Evolutionary conservation across 495 filamentous ascomycete genomes (phyloP), one percentile per base, ranked within the genome.

Genomic region (Penicillium samsonianum): DNA sequence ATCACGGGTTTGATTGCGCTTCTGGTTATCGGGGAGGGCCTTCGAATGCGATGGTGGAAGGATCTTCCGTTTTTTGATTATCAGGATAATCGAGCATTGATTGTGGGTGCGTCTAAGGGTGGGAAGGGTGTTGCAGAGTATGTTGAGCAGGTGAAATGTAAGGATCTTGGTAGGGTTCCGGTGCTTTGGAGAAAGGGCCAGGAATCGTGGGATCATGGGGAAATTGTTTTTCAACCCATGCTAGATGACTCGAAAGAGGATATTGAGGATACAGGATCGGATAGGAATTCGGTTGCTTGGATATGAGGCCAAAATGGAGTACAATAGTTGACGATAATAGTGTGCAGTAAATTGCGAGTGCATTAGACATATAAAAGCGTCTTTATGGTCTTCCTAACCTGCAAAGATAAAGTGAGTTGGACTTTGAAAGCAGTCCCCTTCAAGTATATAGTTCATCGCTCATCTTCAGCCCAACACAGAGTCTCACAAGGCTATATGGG

Each of bases 1-100:
- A 41, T 71, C 22, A 67, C 61, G 5, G 22, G 52, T 17, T 3
- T 65, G 12, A 55, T 73, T 38, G 20, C 64, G 19, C 31, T 65
- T 12, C 14, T 64, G 7, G 35, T 65, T 17, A n/a, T 66, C 5
- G 50, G 46, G 20, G 58, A 66, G 37, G 60, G 44, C n/a, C 1
- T 64, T n/a, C 43, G 61, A 0, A 61, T 62, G 23, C 46, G 47
- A 33, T 43, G 56, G 14, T 65, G 63, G 61, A 44, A 22, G 11
- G 45, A 30, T 17, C 41, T 65, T 28, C 46, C 56, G 2, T 16
- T 8, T 16, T 65, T 65, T 51, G 62, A 64, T 40, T 65, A 65
- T 42, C 59, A 50, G 12, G 63, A 64, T 46, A 41, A 40, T 25
- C 50, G 45, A 17, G 44, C 35, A 11, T 37, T 63, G 26, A 35